Conservation (phyloP, 1,284 basidiomycete species). For the Testicularia cyperi region DNA sequence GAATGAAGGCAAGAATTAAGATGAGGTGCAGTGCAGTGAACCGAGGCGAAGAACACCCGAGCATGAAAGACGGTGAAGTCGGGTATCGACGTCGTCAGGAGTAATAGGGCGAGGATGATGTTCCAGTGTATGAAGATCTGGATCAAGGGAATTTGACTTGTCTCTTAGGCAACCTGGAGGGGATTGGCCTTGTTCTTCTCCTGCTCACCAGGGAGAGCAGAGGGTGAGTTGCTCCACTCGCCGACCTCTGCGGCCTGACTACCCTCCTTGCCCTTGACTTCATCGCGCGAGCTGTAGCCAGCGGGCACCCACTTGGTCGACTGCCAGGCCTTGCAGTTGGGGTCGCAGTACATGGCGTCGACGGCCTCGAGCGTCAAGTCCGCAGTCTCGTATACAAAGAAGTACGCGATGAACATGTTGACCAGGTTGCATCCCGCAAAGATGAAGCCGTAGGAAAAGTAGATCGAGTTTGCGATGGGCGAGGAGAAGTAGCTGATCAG, state of each 20-base stretch:
- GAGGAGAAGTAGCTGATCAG: constrained; percentile 70
- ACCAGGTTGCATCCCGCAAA: constrained; percentile 66
- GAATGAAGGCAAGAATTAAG: too few relatives aligned
- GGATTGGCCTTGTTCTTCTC: constrained; percentile 46
- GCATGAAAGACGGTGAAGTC: too few relatives aligned
- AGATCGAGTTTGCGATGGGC: constrained; percentile 46
- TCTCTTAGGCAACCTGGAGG: constrained; percentile 27
- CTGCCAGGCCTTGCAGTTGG: constrained; percentile 70
- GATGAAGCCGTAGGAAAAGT: constrained; percentile 72
- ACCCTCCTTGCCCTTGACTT: constrained; percentile 42
- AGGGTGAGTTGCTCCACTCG: constrained; percentile 40
- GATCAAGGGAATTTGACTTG: too few relatives aligned
- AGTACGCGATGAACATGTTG: constrained; percentile 70
- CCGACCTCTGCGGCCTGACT: constrained; percentile 34
- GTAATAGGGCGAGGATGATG: too few relatives aligned
- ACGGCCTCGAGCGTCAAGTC: constrained; percentile 72
- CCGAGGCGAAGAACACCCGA: too few relatives aligned
- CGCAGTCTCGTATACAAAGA: constrained; percentile 77
- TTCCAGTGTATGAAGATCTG: too few relatives aligned
- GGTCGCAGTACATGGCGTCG: constrained; percentile 76
- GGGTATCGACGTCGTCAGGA: too few relatives aligned
- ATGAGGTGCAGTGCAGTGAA: too few relatives aligned
- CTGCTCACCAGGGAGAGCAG: constrained; percentile 34
- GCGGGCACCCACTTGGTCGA: constrained; percentile 63
- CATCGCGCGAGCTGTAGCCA: constrained; percentile 42